A percentile compares a stretch with the other conserved stretches of the same genome.
These are phyloP conservation scores for Fusarium decemcellulare DNA, from an alignment of 2,329 filamentous ascomycete genomes.

Conservation along the genomic window DNA sequence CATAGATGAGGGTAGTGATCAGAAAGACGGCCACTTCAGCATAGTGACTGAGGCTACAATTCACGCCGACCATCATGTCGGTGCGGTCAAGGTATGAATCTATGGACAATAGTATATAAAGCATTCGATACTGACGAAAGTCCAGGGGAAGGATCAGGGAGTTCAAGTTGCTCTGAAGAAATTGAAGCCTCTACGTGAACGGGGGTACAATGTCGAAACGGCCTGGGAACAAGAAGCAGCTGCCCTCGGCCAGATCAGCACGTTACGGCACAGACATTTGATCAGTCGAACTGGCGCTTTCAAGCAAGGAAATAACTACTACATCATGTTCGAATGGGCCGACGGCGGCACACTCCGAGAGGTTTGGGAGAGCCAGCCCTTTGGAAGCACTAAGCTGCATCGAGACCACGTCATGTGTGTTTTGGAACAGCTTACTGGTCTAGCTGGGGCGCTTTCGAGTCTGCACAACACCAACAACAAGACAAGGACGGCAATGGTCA, in stretches of 20 bases:
- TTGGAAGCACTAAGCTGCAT: background rate
- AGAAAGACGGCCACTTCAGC: constrained; percentile 31
- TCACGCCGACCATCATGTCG: constrained; percentile 14
- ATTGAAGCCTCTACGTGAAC: background rate
- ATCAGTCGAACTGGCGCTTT: constrained; percentile 26
- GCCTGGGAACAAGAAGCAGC: constrained; percentile 11
- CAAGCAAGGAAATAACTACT: background rate
- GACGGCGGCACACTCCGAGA: constrained; percentile 13
- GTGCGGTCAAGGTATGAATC: background rate
- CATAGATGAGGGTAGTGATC: background rate
- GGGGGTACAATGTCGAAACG: background rate
- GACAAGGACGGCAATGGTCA: background rate
- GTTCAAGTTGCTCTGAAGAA: constrained; percentile 26
- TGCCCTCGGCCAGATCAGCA: constrained; percentile 23
- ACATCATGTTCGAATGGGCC: constrained; percentile 36
- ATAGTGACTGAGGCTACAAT: constrained; percentile 15
- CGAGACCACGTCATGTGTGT: constrained; percentile 10
- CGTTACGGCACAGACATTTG: constrained; percentile 19
- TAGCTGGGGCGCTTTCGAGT: constrained; percentile 20
- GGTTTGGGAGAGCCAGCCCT: constrained; percentile 8
- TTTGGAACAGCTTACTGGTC: constrained; percentile 23
- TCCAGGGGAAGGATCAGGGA: background rate
- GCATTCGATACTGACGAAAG: no score
- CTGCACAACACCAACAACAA: constrained; percentile 14
- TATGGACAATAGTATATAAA: no score